phyloP scores from a whole-genome alignment of 1,284 basidiomycete species.

The Laetiporus sulphureus region DNA sequence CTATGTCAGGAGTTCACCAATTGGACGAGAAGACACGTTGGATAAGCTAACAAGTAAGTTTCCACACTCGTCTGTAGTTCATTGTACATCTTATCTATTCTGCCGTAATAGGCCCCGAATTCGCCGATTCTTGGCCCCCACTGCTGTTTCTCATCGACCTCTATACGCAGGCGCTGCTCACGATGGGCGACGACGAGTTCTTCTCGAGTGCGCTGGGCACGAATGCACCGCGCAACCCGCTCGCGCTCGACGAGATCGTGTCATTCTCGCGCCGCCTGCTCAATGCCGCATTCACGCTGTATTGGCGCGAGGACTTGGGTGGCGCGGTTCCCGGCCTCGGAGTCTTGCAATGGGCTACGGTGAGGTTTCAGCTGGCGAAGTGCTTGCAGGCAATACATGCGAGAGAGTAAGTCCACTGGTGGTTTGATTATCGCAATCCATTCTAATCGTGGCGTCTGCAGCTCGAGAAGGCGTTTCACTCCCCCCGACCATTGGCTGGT shows the following conservation, averaged over 20 bases:
- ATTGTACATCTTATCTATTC: background rate
- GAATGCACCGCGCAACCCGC: slow-evolving; percentile 53
- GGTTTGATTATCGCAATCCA: too few relatives aligned
- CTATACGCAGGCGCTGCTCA: slow-evolving; percentile 84
- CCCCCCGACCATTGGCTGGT: slow-evolving; percentile 87
- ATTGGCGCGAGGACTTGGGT: slow-evolving; percentile 63
- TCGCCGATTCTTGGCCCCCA: slow-evolving; percentile 50
- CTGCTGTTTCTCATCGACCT: slow-evolving; percentile 80
- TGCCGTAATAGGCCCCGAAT: slow-evolving; percentile 35
- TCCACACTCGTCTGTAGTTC: background rate
- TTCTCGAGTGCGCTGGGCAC: slow-evolving; percentile 44
- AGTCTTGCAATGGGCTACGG: slow-evolving; percentile 49
- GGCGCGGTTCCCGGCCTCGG: slow-evolving; percentile 36
- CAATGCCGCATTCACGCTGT: slow-evolving; percentile 76
- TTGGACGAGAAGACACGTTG: slow-evolving; percentile 45
- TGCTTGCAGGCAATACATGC: slow-evolving; percentile 79
- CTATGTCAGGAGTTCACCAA: slow-evolving; percentile 53
- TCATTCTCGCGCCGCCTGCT: slow-evolving; percentile 64
- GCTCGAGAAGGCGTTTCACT: slow-evolving; percentile 78
- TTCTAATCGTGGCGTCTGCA: too few relatives aligned
- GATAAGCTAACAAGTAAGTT: slow-evolving; percentile 35
- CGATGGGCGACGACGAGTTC: slow-evolving; percentile 97
- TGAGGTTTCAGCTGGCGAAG: slow-evolving; percentile 66
- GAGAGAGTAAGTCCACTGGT: slow-evolving; percentile 67
- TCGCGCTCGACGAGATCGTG: slow-evolving; percentile 79